Base-by-base conservation (phyloP, 2,329 filamentous ascomycete species). In the Colletotrichum sp. region DNA sequence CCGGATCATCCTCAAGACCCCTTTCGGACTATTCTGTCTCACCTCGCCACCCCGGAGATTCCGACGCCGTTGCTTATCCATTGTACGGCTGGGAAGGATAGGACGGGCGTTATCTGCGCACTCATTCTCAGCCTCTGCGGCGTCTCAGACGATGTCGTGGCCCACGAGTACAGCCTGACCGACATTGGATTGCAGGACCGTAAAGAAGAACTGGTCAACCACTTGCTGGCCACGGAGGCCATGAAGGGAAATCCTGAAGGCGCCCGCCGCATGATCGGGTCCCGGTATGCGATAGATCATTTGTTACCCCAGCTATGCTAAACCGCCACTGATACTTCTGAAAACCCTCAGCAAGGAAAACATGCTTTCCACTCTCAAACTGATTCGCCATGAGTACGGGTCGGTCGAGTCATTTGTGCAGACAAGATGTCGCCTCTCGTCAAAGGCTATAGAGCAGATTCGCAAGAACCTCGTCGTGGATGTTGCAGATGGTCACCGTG, bases 11-110 rank as follows among this genome's bases (percentile, higher is more conserved):
- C 74, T 30, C 34, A 68, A 16, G 48, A 71, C 7, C 83, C 86
- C 2, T 93, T 95, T 75, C 83, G 80, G 39, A 85, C 83, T 3
- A 86, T 90, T 60, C 86, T 95, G 52, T 81, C 84, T 18, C 90
- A 95, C 79, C 85, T 95, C 9, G 83, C 90, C 80, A 78, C 79
- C 21, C 68, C 80, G 14, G 78, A 81, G 6, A 81, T 87, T 3
- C 79, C 84, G 4, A 77, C 85, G 2, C 91, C 92, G 9, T 83
- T 93, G 12, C 85, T 95, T 8, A 86, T 95, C 9, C 94, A 96
- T 81, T 96, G 94, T 83, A 94, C 93, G 0, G 93, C 93, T 0
- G 94, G 94, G 14, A 96, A 96, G 83, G 94, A 96, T 82, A 89
- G 94, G 59, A 96, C 94, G 0, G 94, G 94, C 3, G 89, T 96